phyloP scores from a whole-genome alignment of 192 early-diverging fungal species.

The Coemansia asiatica region DNA sequence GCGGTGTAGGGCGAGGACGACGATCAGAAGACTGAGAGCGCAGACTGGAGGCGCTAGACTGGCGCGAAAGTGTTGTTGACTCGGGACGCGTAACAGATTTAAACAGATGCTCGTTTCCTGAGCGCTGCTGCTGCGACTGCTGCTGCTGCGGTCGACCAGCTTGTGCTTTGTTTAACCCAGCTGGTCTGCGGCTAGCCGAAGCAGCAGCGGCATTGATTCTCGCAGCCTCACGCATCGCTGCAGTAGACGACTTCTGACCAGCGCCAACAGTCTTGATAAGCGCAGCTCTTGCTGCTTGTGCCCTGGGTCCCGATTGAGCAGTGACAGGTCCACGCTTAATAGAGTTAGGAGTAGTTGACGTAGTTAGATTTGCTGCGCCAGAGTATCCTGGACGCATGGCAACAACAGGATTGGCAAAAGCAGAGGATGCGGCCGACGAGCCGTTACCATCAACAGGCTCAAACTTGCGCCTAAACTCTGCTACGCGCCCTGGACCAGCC shows the following conservation, averaged over 20 bases:
- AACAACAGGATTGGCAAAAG: conserved; percentile 36
- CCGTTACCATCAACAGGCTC: conserved; percentile 11
- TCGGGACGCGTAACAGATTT: conserved; percentile 22
- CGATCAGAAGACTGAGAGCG: conserved; percentile 18
- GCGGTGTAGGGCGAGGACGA: conserved; percentile 18
- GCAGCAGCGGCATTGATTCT: conserved; percentile 15
- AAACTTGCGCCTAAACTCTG: conserved; percentile 41
- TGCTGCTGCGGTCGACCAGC: conserved; percentile 1
- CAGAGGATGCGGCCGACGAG: background rate
- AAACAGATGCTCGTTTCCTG: conserved; percentile 31
- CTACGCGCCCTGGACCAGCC: conserved; percentile 23
- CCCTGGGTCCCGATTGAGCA: background rate
- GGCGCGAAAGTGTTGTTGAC: background rate
- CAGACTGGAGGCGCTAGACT: conserved; percentile 14
- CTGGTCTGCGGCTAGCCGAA: background rate
- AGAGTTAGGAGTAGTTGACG: background rate
- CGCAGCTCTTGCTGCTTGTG: conserved; percentile 11
- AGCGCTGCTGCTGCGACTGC: conserved; percentile 6
- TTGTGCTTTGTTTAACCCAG: background rate
- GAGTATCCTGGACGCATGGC: conserved; percentile 49
- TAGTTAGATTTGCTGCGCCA: conserved; percentile 13
- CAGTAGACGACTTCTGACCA: conserved; percentile 35
- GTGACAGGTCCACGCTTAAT: conserved; percentile 12
- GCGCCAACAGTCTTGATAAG: background rate
- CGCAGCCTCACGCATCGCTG: conserved; percentile 46